These are phyloP conservation scores for Terfezia claveryi DNA, from an alignment of 495 filamentous ascomycete genomes.

Conservation along the genomic window DNA sequence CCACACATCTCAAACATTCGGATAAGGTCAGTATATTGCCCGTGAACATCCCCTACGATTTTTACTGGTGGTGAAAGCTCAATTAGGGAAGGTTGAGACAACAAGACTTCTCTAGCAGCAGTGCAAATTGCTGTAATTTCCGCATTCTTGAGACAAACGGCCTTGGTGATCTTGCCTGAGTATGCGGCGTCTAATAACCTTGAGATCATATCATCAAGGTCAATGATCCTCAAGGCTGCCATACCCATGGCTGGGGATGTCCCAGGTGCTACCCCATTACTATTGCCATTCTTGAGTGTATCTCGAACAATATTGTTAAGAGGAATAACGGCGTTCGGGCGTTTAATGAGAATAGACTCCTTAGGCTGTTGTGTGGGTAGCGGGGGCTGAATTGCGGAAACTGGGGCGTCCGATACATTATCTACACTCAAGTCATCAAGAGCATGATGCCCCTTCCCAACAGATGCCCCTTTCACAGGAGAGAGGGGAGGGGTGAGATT, in stretches of 20 bases:
- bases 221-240: slow-evolving; percentile 66
- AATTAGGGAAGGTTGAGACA: slow-evolving; percentile 75
- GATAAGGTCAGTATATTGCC: slow-evolving; percentile 93
- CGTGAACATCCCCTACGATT: slow-evolving; percentile 95
- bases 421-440: slow-evolving; percentile 78
- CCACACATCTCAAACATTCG: slow-evolving; percentile 99
- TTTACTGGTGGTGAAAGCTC: slow-evolving; percentile 95
- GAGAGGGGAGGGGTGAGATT: slow-evolving; percentile 66
- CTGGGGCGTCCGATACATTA: slow-evolving; percentile 82
- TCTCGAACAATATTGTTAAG: slow-evolving; percentile 23
- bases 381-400: slow-evolving; percentile 34
- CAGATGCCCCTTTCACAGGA: slow-evolving; percentile 56
- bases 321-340: slow-evolving; percentile 36
- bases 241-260: slow-evolving; percentile 30
- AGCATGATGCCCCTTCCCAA: slow-evolving; percentile 56
- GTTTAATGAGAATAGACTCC: slow-evolving; percentile 67
- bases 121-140: slow-evolving; percentile 86
- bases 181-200: slow-evolving; percentile 87
- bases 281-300: background rate
- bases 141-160: slow-evolving; percentile 88
- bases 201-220: slow-evolving; percentile 93
- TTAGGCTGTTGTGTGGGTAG: slow-evolving; percentile 35
- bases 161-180: slow-evolving; percentile 90
- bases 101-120: slow-evolving; percentile 65
- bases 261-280: slow-evolving; percentile 8